phyloP scores from a whole-genome alignment of 805 yeast genomes.

The Debaryomyces hansenii region DNA sequence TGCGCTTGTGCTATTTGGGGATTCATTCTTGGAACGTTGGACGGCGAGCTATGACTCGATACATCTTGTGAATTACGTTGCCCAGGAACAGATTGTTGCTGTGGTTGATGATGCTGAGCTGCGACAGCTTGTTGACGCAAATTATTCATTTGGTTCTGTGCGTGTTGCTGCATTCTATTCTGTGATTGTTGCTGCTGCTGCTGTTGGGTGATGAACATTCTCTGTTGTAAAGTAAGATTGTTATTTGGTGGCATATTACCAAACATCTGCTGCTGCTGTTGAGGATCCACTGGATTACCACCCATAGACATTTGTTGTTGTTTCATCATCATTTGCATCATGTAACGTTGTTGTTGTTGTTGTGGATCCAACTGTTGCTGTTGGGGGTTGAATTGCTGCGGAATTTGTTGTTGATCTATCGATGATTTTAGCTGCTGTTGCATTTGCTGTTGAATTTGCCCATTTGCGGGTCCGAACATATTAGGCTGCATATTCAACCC shows the following conservation, averaged over 20 bases:
- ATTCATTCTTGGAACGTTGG: conserved; percentile 12
- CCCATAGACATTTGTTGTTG: conserved; percentile 14
- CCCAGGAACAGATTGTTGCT: neutral
- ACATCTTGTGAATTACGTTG: conserved; percentile 8
- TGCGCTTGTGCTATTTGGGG: conserved; percentile 16
- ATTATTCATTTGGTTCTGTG: conserved; percentile 52
- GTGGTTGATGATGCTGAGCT: conserved; percentile 18
- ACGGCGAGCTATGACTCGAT: conserved; percentile 19
- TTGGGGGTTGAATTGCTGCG: conserved; percentile 12
- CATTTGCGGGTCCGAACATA: conserved; percentile 17
- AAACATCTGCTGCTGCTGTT: conserved; percentile 17
- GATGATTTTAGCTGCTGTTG: conserved; percentile 12
- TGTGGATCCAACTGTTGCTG: conserved; percentile 8
- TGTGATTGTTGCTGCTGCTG: conserved; percentile 16
- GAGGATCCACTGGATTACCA: conserved; percentile 12
- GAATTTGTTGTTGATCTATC: conserved; percentile 3
- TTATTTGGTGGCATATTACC: conserved; percentile 13
- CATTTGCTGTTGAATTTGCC: conserved; percentile 16
- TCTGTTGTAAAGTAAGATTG: conserved; percentile 26
- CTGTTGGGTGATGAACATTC: conserved; percentile 27
- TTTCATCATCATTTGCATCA: conserved; percentile 17
- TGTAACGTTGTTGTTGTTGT: conserved; percentile 13
- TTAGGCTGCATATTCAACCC: conserved; percentile 32
- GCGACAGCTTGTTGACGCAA: conserved; percentile 45
- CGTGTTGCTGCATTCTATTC: conserved; percentile 43